A percentile compares a stretch with the other conserved stretches of the same genome.
These are phyloP conservation scores for Entophlyctis luteolus DNA, from an alignment of 192 early-diverging fungal genomes.

Conservation along the genomic window DNA sequence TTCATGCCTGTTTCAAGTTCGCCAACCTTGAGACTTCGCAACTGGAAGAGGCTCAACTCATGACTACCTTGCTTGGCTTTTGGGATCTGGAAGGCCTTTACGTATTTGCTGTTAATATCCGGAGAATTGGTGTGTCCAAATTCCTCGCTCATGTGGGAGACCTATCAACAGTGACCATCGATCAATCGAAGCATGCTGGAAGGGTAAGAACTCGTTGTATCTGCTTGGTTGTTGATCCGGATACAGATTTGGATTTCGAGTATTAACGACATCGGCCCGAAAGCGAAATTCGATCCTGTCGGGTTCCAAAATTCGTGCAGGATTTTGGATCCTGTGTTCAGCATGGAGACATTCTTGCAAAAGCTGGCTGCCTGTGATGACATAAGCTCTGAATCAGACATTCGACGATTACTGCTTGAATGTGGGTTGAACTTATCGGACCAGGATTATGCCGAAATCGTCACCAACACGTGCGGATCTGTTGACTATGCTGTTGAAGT, in stretches of 20 bases:
- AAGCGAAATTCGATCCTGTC: constrained; percentile 19
- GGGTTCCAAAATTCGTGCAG: constrained; percentile 18
- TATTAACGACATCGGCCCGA: constrained; percentile 22
- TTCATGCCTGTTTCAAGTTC: constrained; percentile 10
- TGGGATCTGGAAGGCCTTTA: not conserved
- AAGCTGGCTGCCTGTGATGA: not conserved
- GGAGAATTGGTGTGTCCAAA: not conserved
- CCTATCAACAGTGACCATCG: not conserved
- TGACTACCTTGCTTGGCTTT: constrained; percentile 1
- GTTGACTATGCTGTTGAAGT: not conserved
- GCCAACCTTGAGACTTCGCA: constrained; percentile 1
- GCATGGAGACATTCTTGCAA: constrained; percentile 13
- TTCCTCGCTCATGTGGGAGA: constrained; percentile 1
- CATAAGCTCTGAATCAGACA: not conserved
- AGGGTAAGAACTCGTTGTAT: not conserved
- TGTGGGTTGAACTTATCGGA: constrained; percentile 10
- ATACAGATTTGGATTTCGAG: constrained; percentile 21
- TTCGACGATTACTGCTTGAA: not conserved
- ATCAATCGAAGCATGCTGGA: not conserved
- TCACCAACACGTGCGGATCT: constrained; percentile 14
- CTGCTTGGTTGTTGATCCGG: not conserved
- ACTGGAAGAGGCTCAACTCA: not conserved
- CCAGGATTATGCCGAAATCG: constrained; percentile 8
- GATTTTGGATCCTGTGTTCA: constrained; percentile 22
- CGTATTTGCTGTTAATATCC: not conserved